These are phyloP conservation scores for Xylaria multiplex DNA, from an alignment of 2,329 filamentous ascomycete species.

Conservation along the genomic window DNA sequence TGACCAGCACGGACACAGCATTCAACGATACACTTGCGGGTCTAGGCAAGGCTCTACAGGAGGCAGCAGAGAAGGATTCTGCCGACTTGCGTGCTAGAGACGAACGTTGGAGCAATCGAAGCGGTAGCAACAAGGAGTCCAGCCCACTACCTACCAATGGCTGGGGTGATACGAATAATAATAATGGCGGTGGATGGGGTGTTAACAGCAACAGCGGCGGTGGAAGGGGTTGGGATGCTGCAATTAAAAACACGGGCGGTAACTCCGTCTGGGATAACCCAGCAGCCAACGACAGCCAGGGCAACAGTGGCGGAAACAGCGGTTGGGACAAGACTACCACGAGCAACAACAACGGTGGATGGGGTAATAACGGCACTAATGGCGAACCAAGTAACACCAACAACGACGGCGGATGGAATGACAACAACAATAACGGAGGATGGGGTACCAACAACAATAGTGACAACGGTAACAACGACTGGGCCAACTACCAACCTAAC, in stretches of 20 bases:
- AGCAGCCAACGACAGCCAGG: slow-evolving; percentile 5
- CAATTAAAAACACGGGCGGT: slow-evolving; percentile 20
- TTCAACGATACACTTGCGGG: slow-evolving; percentile 7
- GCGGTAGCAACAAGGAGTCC: slow-evolving; percentile 34
- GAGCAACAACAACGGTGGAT: slow-evolving; percentile 9
- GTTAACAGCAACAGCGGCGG: slow-evolving; percentile 5
- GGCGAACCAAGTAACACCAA: slow-evolving; percentile 1
- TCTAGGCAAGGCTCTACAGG: slow-evolving; percentile 23
- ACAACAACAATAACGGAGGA: not conserved
- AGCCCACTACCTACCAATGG: slow-evolving; percentile 30
- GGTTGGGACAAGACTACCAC: slow-evolving; percentile 9
- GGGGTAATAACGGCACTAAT: slow-evolving; percentile 6
- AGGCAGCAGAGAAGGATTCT: slow-evolving; percentile 31
- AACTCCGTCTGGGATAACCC: slow-evolving; percentile 23
- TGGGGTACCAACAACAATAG: slow-evolving; percentile 6
- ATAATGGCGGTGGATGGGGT: slow-evolving; percentile 21
- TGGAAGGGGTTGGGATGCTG: slow-evolving; percentile 19
- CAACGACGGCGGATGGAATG: not conserved
- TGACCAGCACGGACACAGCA: not conserved
- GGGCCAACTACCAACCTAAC: not conserved
- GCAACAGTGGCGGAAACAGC: not conserved
- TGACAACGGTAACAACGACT: slow-evolving; percentile 5
- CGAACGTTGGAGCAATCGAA: slow-evolving; percentile 36
- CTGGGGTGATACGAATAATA: slow-evolving; percentile 26
- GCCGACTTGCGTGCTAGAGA: slow-evolving; percentile 33